Conservation (phyloP, 179 eudicot species). For the Gypsophila paniculata region DNA sequence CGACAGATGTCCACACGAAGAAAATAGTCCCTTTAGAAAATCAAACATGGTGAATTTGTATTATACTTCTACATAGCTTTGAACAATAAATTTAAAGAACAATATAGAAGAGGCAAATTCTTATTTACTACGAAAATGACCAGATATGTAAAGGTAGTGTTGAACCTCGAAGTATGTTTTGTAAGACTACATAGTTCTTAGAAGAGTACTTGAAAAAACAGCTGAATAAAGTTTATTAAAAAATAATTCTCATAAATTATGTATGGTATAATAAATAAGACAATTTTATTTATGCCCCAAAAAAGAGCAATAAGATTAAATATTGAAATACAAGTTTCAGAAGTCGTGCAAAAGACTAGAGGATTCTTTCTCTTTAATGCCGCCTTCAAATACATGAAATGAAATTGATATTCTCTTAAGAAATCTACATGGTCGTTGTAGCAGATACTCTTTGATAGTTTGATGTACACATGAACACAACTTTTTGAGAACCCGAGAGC, state of each 20-base stretch:
- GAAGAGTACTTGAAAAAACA: too few relatives aligned
- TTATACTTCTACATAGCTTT: too few relatives aligned
- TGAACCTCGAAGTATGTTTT: too few relatives aligned
- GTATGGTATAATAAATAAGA: background rate
- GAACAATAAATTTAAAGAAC: too few relatives aligned
- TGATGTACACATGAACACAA: conserved; percentile 31
- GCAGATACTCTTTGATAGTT: conserved; percentile 21
- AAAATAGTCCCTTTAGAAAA: too few relatives aligned
- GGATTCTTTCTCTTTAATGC: conserved; percentile 18
- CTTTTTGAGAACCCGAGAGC: conserved; percentile 14
- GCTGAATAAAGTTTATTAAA: too few relatives aligned
- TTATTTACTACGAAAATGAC: too few relatives aligned
- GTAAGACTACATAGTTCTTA: too few relatives aligned
- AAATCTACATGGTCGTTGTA: conserved; percentile 29
- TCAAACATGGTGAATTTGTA: too few relatives aligned
- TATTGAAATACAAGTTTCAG: conserved; percentile 24
- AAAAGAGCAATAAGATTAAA: background rate
- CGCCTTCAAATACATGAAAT: conserved; percentile 19
- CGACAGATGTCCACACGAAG: too few relatives aligned
- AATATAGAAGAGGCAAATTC: too few relatives aligned
- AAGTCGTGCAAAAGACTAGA: conserved; percentile 16
- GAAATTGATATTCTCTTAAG: conserved; percentile 13
- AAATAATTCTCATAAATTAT: background rate
- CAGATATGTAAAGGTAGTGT: too few relatives aligned
- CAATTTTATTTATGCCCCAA: background rate